Conservation (phyloP, 148 eudicot species). For the Rhododendron mucronatum region DNA sequence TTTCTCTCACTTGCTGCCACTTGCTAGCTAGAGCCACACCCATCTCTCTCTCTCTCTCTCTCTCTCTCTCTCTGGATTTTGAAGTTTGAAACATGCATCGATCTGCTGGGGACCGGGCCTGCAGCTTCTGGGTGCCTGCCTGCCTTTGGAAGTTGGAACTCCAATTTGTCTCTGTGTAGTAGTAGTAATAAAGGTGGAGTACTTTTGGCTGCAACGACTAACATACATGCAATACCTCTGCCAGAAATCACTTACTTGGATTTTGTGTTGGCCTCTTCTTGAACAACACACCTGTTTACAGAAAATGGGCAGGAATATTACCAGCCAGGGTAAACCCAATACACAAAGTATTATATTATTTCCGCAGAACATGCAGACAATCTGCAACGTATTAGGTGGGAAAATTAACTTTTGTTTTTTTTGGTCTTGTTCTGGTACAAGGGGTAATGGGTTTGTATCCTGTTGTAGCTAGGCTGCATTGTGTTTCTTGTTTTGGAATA, state of each 20-base stretch:
- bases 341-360: neutral
- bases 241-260: neutral
- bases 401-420: neutral
- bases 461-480: neutral
- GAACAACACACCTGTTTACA: neutral
- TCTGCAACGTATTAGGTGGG: neutral
- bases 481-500: neutral
- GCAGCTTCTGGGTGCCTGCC: neutral
- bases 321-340: neutral
- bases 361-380: neutral
- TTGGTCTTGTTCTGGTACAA: neutral
- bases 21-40: neutral
- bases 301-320: neutral
- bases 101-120: neutral
- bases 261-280: constrained; percentile 5
- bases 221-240: too few species aligned
- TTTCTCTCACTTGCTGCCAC: neutral
- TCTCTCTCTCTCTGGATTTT: neutral
- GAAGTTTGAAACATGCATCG: neutral
- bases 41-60: neutral
- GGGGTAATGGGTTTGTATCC: neutral
- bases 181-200: neutral
- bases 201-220: neutral
- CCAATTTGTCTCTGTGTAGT: neutral
- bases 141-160: neutral